phyloP scores from a whole-genome alignment of 768 basidiomycete species.

The Tylopilus sp. region DNA sequence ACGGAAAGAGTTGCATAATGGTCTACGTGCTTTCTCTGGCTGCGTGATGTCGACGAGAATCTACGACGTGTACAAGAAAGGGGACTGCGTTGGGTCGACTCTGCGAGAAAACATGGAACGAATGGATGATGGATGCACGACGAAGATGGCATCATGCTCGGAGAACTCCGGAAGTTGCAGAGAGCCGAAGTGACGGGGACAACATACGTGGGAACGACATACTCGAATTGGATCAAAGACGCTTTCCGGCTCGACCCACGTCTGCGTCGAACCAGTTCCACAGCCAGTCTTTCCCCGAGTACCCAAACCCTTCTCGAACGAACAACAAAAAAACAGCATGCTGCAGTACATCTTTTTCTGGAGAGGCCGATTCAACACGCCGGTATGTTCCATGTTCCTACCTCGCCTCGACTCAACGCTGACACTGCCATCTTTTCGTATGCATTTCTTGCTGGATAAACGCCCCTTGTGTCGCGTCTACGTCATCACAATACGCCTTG shows the following conservation, averaged over 20 bases:
- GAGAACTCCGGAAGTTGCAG: too few species aligned
- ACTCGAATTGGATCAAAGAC: neutral
- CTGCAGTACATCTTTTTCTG: constrained; percentile 26
- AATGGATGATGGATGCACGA: neutral
- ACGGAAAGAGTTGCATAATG: constrained; percentile 29
- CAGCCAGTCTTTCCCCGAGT: neutral
- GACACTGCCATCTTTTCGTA: neutral
- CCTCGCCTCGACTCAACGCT: neutral
- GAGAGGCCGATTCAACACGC: constrained; percentile 27
- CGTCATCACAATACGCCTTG: neutral
- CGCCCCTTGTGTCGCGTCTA: neutral
- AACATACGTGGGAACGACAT: constrained; percentile 26
- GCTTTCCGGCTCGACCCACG: constrained; percentile 25
- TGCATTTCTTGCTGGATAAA: neutral
- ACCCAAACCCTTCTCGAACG: neutral
- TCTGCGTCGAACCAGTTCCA: neutral
- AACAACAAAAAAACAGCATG: constrained; percentile 7
- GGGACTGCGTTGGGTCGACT: neutral
- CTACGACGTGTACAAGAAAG: constrained; percentile 1
- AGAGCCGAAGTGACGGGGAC: neutral
- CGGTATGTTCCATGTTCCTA: constrained; percentile 15
- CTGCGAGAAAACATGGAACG: neutral
- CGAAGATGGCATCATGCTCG: neutral
- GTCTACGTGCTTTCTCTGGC: constrained; percentile 15
- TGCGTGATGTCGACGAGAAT: constrained; percentile 21